These are phyloP conservation scores for Lithospermum erythrorhizon DNA, from an alignment of 257 asterid species.

Conservation along the genomic window DNA sequence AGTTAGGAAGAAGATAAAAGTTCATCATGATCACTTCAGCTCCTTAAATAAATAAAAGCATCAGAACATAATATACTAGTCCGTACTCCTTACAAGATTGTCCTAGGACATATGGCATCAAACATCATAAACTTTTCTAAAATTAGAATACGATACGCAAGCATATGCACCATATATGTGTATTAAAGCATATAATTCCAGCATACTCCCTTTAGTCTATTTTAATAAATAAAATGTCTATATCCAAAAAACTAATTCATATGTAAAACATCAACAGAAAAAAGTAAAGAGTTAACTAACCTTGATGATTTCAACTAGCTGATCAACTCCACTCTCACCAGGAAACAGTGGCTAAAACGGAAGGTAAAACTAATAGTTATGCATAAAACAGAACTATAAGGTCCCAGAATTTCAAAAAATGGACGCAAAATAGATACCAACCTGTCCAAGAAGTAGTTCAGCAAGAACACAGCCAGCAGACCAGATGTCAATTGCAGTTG, in stretches of 20 bases:
- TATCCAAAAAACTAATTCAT: neutral
- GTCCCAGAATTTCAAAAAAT: neutral
- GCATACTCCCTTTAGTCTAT: no score
- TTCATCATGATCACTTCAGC: no score
- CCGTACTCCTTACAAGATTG: no score
- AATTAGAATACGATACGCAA: no score
- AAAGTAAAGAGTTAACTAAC: constrained; percentile 20
- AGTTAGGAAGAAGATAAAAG: no score
- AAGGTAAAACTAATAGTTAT: neutral
- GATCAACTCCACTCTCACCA: constrained; percentile 99
- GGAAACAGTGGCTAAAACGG: constrained; percentile 79
- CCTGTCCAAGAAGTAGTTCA: constrained; percentile 48
- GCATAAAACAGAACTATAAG: neutral
- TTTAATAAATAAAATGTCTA: no score
- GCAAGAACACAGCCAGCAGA: constrained; percentile 52
- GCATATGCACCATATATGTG: no score
- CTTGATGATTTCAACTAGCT: constrained; percentile 96
- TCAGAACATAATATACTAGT: no score
- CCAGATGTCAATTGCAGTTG: constrained; percentile 47
- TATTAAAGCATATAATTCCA: no score
- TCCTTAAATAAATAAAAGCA: no score
- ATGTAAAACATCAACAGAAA: neutral
- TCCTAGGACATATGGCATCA: no score
- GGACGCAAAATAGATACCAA: constrained; percentile 4
- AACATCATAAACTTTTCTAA: no score